Conservation (phyloP, 306 rosid genomes). For the Acacia crassicarpa region DNA sequence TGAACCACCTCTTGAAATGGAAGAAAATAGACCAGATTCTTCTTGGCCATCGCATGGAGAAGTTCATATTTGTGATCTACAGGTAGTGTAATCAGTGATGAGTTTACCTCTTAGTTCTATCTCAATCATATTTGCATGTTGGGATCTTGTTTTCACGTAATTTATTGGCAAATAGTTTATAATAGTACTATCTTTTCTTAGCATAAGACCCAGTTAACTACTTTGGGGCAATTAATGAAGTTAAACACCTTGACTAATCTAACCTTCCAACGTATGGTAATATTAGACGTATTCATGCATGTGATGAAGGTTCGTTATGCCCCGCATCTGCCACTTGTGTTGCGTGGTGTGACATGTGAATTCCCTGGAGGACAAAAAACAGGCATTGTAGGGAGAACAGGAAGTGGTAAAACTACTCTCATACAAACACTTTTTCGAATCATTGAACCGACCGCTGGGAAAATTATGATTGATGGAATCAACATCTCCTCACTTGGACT, state of each 20-base stretch:
- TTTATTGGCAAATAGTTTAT: not conserved
- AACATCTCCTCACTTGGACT: constrained; percentile 69
- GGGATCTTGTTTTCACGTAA: not conserved
- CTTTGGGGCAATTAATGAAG: no score
- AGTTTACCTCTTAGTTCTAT: not conserved
- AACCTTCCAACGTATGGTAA: no score
- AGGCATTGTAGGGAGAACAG: constrained; percentile 92
- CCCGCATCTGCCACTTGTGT: constrained; percentile 84
- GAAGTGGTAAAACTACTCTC: constrained; percentile 86
- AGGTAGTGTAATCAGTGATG: constrained; percentile 44
- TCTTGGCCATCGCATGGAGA: constrained; percentile 75
- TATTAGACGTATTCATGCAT: constrained; percentile 1
- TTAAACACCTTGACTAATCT: no score
- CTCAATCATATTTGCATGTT: not conserved
- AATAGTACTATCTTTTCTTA: not conserved
- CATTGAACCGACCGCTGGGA: constrained; percentile 65
- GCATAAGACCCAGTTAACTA: no score
- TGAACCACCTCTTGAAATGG: constrained; percentile 71
- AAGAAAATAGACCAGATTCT: constrained; percentile 53
- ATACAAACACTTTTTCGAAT: constrained; percentile 79
- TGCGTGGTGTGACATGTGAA: constrained; percentile 76
- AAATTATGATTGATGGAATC: constrained; percentile 60
- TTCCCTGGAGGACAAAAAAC: constrained; percentile 75
- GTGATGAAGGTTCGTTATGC: constrained; percentile 75
- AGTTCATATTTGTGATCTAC: constrained; percentile 63